Evolutionary conservation across 2,329 filamentous ascomycete genomes (phyloP).

Genomic region (Alternaria tenuissima): DNA sequence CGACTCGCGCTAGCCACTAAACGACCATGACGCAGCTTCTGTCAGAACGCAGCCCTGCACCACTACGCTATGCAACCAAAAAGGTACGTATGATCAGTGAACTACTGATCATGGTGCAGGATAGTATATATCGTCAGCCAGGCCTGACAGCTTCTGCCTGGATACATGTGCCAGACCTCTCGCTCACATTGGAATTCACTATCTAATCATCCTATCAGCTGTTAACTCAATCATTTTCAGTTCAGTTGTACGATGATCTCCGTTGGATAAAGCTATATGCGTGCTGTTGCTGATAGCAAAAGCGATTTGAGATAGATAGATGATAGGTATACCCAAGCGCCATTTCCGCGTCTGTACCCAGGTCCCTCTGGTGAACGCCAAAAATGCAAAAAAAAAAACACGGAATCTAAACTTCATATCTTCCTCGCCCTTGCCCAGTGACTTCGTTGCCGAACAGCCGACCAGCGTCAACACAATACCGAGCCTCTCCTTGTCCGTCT

Average conservation of each 20-base stretch:
- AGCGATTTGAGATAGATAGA: neutral
- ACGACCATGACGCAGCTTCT: slow-evolving; percentile 26
- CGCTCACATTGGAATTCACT: no score
- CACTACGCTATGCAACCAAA: no score
- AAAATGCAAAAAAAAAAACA: neutral
- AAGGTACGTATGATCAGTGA: no score
- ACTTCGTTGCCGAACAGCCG: slow-evolving; percentile 76
- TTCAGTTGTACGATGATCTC: neutral
- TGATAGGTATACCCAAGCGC: slow-evolving; percentile 22
- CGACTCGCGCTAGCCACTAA: slow-evolving; percentile 24
- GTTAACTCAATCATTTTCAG: neutral
- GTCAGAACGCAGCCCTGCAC: no score
- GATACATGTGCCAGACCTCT: no score
- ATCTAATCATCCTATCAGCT: no score
- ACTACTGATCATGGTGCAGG: no score
- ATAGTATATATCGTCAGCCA: no score
- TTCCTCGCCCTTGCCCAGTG: slow-evolving; percentile 28
- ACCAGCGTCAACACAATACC: slow-evolving; percentile 91
- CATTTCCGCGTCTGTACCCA: neutral
- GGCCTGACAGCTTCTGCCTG: slow-evolving; percentile 9
- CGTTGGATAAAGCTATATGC: neutral
- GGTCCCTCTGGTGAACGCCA: neutral
- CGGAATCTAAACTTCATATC: slow-evolving; percentile 38
- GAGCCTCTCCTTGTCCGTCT: slow-evolving; percentile 68
- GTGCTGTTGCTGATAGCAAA: neutral